A percentile compares a stretch with the other conserved stretches of the same genome.
Evolutionary conservation across 2,329 filamentous ascomycete genomes (phyloP).

Genomic region (Ophiostoma montium): DNA sequence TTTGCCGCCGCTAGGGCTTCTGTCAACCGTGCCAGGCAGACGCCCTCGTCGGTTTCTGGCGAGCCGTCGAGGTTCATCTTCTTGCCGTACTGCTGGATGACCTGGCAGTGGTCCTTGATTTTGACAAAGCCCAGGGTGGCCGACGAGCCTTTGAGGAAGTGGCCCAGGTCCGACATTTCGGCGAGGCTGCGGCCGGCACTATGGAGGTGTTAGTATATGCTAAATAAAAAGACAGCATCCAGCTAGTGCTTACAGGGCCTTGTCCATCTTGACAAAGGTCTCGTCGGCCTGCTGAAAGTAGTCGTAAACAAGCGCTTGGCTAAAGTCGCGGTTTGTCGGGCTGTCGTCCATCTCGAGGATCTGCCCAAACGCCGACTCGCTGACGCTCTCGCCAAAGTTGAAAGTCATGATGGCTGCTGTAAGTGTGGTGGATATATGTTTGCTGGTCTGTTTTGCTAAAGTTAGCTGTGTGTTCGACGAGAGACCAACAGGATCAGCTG

Average conservation of each 20-base stretch:
- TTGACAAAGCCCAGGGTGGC: constrained; percentile 84
- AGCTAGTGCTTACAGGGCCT: constrained; percentile 53
- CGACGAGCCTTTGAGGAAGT: constrained; percentile 95
- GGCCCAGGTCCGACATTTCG: constrained; percentile 70
- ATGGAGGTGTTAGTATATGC: constrained; percentile 12
- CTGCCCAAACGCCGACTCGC: constrained; percentile 71
- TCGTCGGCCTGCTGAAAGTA: constrained; percentile 85
- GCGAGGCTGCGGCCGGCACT: constrained; percentile 40
- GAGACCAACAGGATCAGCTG: too few species aligned
- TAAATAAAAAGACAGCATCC: neutral
- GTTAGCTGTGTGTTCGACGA: neutral
- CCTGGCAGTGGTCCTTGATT: constrained; percentile 85
- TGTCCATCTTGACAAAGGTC: constrained; percentile 78
- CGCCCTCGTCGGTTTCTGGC: constrained; percentile 48
- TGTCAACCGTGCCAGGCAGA: constrained; percentile 56
- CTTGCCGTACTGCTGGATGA: constrained; percentile 87
- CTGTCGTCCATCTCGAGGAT: constrained; percentile 98
- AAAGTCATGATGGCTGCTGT: constrained; percentile 28
- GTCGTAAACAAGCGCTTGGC: constrained; percentile 71
- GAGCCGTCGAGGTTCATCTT: constrained; percentile 65
- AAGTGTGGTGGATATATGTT: neutral
- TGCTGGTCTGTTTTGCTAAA: too few species aligned
- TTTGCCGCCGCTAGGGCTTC: constrained; percentile 59
- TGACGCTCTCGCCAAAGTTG: constrained; percentile 63
- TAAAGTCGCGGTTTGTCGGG: constrained; percentile 74